Evolutionary conservation across 345 rosid genomes (phyloP), one percentile per base, ranked within the genome.

Genomic region (Firmiana major): DNA sequence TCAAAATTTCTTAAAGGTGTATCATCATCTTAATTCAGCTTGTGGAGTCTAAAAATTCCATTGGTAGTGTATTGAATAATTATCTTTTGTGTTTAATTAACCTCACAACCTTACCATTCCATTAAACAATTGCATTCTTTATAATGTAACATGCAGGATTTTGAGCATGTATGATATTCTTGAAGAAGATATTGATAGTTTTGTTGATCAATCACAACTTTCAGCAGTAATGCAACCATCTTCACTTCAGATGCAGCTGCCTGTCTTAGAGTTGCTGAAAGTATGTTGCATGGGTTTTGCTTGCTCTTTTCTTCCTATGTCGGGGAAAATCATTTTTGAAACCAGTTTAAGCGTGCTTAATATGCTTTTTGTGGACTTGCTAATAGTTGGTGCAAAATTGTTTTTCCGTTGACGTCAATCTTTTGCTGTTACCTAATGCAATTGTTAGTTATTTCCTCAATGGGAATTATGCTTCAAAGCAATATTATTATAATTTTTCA

Each of bases 211-310:
- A 67, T 79, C 94, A 74, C 89, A 87, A 51, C 81, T 78, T 74
- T 83, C 90, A 72, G 73, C 77, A 21, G 71, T 81, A 53, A 63
- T 81, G 62, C 94, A 90, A 73, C 73, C 83, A 74, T 81, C 97
- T 84, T 77, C 87, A 19, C 84, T 88, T 75, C 97, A 89, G 86
- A 84, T 78, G 76, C 99, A 95, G 86, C 90, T 93, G 57, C 99
- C 99, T 53, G 84, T 90, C 75, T 70, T 93, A 80, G 99, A 95
- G 82, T 81, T 93, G 87, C 88, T 95, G 69, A 95, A 95, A 81
- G 98, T 94, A 89, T 22, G 85, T 78, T 70, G 72, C 48, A 67
- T 63, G 71, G 24, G 62, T 62, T 75, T 59, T 28, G 28, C 54
- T 65, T 46, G 26, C 60, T 77, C 67, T 24, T 58, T 72, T 66